Evolutionary conservation across 2,329 filamentous ascomycete genomes (phyloP).

Genomic region (Fusarium sacchari): DNA sequence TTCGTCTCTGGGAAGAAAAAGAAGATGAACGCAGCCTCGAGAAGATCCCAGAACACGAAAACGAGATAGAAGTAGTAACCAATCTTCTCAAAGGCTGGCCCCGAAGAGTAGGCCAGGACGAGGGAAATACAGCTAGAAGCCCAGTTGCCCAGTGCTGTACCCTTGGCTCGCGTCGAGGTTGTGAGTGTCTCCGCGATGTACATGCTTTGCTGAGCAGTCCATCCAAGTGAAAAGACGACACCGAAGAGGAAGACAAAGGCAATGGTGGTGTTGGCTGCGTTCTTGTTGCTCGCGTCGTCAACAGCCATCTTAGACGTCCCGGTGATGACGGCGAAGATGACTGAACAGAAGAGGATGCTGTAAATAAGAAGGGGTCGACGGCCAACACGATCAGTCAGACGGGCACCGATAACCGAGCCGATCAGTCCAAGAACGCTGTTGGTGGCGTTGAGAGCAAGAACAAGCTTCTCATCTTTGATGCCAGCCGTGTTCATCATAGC

Average conservation of each 20-base stretch:
- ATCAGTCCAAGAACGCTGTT: slow-evolving; percentile 58
- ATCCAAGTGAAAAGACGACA: slow-evolving; percentile 61
- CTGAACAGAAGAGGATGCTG: slow-evolving; percentile 51
- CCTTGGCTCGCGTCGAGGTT: slow-evolving; percentile 49
- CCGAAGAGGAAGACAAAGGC: slow-evolving; percentile 60
- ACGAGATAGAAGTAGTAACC: slow-evolving; percentile 57
- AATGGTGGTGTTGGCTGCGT: slow-evolving; percentile 34
- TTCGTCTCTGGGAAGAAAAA: slow-evolving; percentile 61
- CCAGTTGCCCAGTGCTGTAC: slow-evolving; percentile 53
- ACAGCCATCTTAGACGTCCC: slow-evolving; percentile 11
- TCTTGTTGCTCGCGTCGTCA: slow-evolving; percentile 44
- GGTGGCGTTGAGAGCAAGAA: slow-evolving; percentile 60
- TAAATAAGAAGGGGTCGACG: slow-evolving; percentile 62
- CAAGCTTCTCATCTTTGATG: slow-evolving; percentile 49
- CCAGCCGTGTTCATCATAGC: slow-evolving; percentile 49
- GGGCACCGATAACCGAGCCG: slow-evolving; percentile 55
- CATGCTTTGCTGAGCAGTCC: slow-evolving; percentile 57
- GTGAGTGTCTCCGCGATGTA: slow-evolving; percentile 50
- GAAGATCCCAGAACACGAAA: slow-evolving; percentile 57
- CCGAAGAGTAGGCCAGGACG: slow-evolving; percentile 57
- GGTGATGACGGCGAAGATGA: slow-evolving; percentile 59
- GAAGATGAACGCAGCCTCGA: slow-evolving; percentile 56
- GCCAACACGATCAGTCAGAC: slow-evolving; percentile 54
- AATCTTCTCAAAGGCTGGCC: slow-evolving; percentile 55
- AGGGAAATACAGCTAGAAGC: slow-evolving; percentile 51